Base-by-base conservation (phyloP, 495 filamentous ascomycete genomes). In the Staphylotrichum tortipilum region DNA sequence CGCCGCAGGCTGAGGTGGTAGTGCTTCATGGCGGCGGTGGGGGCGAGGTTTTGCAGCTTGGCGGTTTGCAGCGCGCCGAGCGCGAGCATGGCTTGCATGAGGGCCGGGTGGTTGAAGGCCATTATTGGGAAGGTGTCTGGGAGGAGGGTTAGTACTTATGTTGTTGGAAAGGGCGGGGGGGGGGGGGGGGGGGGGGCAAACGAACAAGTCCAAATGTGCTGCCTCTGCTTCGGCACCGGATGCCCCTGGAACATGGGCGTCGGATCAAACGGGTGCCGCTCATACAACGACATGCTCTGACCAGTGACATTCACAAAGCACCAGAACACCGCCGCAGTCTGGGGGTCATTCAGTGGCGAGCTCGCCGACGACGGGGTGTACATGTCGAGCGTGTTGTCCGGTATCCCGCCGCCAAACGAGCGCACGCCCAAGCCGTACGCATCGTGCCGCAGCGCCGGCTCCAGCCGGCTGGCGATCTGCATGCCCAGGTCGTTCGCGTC, bases 301-400 rank as follows among this genome's bases (percentile, higher is more conserved):
- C 85, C 92, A 2, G 89, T 95, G 7, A 90, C 83, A 56, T 88
- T 83, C 22, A 96, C 80, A 64, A 96, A 98, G 68, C 97, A 89
- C 60, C 84, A 83, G 63, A 97, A 98, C 14, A 96, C 80, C 28
- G 84, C 79, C 9, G 89, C 89, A 1, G 88, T 94, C 48, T 83
- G 81, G 3, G 80, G 76, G 59, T 97, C 89, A 57, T 82, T 86
- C 21, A 96, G 68, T 5, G 90, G 92, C 29, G 87, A 89, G 3
- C 83, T 88, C 17, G 78, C 72, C 21, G 82, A 76, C 4, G 85
- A 81, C 4, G 89, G 85, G 14, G 74, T 74, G 55, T 98, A 97
- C 1, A 78, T 78, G 10, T 85, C 80, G 9, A 98, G 77, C n/a
- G 90, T 73, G 47, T 86, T 84, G 1, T 68, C 53, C n/a, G n/a